phyloP scores from a whole-genome alignment of 441 rosid genomes.

The Euphorbia celastroides region DNA sequence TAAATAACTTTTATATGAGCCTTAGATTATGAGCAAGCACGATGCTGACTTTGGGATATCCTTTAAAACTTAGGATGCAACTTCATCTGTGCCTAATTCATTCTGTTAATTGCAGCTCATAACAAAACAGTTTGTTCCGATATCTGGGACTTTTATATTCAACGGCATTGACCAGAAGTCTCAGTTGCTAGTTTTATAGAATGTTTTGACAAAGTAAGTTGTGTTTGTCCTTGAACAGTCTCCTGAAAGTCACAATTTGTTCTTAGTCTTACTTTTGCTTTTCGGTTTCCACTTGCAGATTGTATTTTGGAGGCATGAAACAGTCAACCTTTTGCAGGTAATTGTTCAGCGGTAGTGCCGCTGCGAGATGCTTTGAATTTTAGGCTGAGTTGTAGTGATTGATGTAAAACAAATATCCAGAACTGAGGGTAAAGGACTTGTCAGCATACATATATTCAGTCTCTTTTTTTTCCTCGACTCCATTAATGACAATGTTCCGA shows the following conservation, averaged over 20 bases:
- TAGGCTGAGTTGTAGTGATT: slow-evolving; percentile 11
- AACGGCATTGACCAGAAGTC: slow-evolving; percentile 93
- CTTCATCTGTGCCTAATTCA: neutral
- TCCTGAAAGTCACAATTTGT: neutral
- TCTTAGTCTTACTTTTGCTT: neutral
- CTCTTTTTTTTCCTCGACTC: neutral
- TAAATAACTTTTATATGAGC: too few relatives aligned
- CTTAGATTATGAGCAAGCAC: too few relatives aligned
- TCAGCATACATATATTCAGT: neutral
- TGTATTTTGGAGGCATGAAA: neutral
- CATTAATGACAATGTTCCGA: neutral
- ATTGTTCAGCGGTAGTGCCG: neutral
- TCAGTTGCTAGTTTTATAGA: slow-evolving; percentile 51
- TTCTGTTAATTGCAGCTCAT: slow-evolving; percentile 51
- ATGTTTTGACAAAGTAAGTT: slow-evolving; percentile 19
- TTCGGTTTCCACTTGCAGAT: slow-evolving; percentile 18
- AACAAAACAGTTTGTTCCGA: slow-evolving; percentile 89
- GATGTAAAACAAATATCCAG: slow-evolving; percentile 1
- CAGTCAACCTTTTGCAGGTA: slow-evolving; percentile 3
- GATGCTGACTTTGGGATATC: neutral
- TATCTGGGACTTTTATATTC: slow-evolving; percentile 78
- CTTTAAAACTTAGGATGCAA: neutral
- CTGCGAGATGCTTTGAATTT: neutral
- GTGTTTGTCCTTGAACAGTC: neutral
- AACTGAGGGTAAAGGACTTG: neutral